These are phyloP conservation scores for Acarospora socialis DNA, from an alignment of 2,329 filamentous ascomycete genomes.

Conservation along the genomic window DNA sequence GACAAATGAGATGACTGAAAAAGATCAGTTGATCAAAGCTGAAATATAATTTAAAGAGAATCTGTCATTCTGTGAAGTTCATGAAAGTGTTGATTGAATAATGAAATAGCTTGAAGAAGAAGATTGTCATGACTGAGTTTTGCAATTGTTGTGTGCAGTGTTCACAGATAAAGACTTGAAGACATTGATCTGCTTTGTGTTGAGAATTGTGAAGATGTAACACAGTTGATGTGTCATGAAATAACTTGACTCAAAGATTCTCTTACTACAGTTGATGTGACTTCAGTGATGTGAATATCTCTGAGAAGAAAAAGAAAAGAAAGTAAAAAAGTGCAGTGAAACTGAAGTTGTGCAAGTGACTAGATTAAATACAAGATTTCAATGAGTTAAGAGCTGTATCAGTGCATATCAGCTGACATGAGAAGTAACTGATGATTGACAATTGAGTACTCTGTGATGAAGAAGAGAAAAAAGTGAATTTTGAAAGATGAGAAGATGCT, in stretches of 20 bases:
- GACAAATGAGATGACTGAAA: constrained; percentile 1
- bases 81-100: constrained; percentile 1
- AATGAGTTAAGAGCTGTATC: constrained; percentile 3
- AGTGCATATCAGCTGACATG: constrained; percentile 2
- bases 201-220: constrained; percentile 2
- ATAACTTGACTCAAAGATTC: constrained; percentile 2
- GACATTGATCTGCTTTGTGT: constrained; percentile 3
- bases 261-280: constrained; percentile 1
- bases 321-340: too few relatives aligned
- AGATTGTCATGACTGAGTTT: constrained; percentile 2
- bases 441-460: constrained; percentile 1
- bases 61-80: constrained; percentile 1
- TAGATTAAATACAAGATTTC: constrained; percentile 2
- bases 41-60: constrained; percentile 1
- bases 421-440: constrained; percentile 1
- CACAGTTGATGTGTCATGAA: constrained; percentile 1
- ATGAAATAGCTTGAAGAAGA: constrained; percentile 3
- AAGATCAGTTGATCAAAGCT: constrained; percentile 3
- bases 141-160: constrained; percentile 2
- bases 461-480: constrained; percentile 1
- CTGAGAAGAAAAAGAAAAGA: too few relatives aligned
- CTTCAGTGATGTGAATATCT: constrained; percentile 1
- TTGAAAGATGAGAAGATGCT: constrained; percentile 2
- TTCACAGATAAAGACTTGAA: background rate
- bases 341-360: constrained; percentile 1